Base-by-base conservation (phyloP, 768 basidiomycete genomes). In the Russula foetens region DNA sequence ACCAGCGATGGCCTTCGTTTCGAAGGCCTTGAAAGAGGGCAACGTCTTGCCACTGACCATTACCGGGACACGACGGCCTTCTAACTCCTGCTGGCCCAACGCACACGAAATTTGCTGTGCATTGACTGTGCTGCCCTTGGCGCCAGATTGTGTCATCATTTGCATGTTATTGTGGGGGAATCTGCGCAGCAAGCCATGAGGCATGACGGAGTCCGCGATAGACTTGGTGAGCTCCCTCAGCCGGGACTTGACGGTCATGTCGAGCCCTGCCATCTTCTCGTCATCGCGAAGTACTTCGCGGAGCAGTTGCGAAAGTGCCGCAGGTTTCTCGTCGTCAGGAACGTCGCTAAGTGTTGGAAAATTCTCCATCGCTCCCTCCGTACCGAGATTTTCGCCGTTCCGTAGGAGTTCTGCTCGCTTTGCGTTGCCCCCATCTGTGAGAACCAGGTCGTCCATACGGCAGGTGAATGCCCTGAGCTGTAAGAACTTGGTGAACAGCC, bases 111-210 rank as follows among this genome's bases (percentile, higher is more conserved):
- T 99, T 70, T 98, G 95, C 51, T 91, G 85, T 24, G 92, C 97
- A 69, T 99, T 99, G 72, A 98, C 96, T 15, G 91, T 89, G 62
- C 92, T 95, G 53, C 97, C 97, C 74, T 99, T 99, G 46, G 97
- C 97, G 66, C 97, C 97, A 38, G 96, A 98, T 56, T 90, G 82
- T 2, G 95, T 98, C 97, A 98, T 98, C 48, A 88, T 85, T 72
- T 98, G 96, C 97, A 98, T 98, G 82, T 98, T 86, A 75, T 99
- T 99, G 70, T 92, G 84, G 44, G 97, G 97, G 78, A 99, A 99
- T 63, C 88, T 85, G 68, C 95, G 92, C 67, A 93, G 79, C 50
- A 99, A 83, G 35, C 89, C 89, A 51, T 81, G 77, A 14, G 96
- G 97, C 67, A 98, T 82, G 69, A 88, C 89, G 6, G 84, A 81